Conservation (phyloP, 441 rosid species). For the Erysimum cheiri region DNA sequence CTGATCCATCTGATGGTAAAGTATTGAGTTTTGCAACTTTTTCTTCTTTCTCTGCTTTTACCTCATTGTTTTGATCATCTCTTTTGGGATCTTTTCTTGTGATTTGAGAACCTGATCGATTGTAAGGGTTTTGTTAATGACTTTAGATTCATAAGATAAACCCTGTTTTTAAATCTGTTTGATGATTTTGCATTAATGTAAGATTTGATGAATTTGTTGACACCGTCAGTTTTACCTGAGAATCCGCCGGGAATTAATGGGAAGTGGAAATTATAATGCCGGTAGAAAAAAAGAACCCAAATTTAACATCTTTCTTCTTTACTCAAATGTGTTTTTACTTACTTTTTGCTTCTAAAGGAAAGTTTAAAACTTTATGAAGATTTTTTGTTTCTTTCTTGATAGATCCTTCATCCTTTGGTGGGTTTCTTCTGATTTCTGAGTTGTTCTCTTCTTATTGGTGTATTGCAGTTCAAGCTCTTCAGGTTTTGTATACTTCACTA, state of each 20-base stretch:
- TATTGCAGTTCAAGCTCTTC: conserved; percentile 86
- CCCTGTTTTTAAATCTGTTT: conserved; percentile 4
- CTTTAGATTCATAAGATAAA: conserved; percentile 39
- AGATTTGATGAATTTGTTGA: conserved; percentile 24
- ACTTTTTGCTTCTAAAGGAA: conserved; percentile 28
- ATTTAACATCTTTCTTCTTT: neutral
- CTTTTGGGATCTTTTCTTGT: conserved; percentile 38
- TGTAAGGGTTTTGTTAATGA: neutral
- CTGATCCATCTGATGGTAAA: conserved; percentile 86
- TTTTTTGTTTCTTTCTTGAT: conserved; percentile 4
- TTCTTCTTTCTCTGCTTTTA: conserved; percentile 6
- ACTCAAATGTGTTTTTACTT: conserved; percentile 3
- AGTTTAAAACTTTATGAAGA: conserved; percentile 31
- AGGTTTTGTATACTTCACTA: conserved; percentile 74
- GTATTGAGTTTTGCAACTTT: conserved; percentile 16
- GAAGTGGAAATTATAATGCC: conserved; percentile 17
- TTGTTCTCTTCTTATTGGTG: conserved; percentile 27
- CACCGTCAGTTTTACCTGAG: conserved; percentile 40
- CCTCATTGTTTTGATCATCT: conserved; percentile 30
- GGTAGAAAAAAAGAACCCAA: neutral
- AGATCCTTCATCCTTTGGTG: conserved; percentile 30
- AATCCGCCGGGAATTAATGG: conserved; percentile 35
- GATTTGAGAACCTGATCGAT: conserved; percentile 42
- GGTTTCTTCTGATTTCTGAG: conserved; percentile 9
- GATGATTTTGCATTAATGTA: conserved; percentile 8